Evolutionary conservation across 2,329 filamentous ascomycete species (phyloP).

Genomic region (Pezicula rhizophila): DNA sequence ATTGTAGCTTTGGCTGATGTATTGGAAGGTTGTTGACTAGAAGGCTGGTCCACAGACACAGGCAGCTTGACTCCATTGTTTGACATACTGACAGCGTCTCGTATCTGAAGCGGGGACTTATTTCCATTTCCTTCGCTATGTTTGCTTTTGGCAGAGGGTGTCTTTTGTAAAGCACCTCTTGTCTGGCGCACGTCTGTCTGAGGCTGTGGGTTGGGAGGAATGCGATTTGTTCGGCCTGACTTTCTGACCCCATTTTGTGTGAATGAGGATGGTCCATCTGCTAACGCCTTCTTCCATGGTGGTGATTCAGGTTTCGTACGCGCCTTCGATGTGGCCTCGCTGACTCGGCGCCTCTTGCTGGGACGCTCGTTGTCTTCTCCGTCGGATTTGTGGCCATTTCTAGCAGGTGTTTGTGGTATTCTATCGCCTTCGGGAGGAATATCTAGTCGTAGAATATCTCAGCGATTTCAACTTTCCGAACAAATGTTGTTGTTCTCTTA

Average conservation of each 20-base stretch:
- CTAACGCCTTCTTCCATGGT: conserved; percentile 84
- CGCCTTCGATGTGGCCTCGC: conserved; percentile 39
- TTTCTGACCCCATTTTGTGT: conserved; percentile 65
- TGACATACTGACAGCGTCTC: conserved; percentile 13
- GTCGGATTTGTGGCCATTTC: conserved; percentile 24
- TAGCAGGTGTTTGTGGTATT: conserved; percentile 16
- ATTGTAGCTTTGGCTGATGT: conserved; percentile 16
- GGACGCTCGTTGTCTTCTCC: conserved; percentile 41
- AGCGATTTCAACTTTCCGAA: conserved; percentile 8
- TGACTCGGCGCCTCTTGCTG: conserved; percentile 60
- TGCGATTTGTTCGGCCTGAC: conserved; percentile 55
- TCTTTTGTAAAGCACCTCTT: conserved; percentile 36
- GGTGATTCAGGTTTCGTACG: conserved; percentile 62
- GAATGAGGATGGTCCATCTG: conserved; percentile 83
- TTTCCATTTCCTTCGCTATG: conserved; percentile 16
- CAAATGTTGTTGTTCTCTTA: conserved; percentile 10
- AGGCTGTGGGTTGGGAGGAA: conserved; percentile 47
- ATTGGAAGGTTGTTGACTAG: conserved; percentile 13
- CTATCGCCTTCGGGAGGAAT: conserved; percentile 16
- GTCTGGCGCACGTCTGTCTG: conserved; percentile 46
- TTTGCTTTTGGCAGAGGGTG: conserved; percentile 21
- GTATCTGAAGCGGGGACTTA: conserved; percentile 10
- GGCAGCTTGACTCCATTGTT: conserved; percentile 18
- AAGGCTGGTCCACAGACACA: conserved; percentile 10
- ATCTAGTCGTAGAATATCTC: conserved; percentile 13